Percentiles rank a stretch among this genome's conserved stretches.
These are phyloP conservation scores for Metahyphopichia silvanorum DNA, from an alignment of 805 yeast species.

Conservation along the genomic window DNA sequence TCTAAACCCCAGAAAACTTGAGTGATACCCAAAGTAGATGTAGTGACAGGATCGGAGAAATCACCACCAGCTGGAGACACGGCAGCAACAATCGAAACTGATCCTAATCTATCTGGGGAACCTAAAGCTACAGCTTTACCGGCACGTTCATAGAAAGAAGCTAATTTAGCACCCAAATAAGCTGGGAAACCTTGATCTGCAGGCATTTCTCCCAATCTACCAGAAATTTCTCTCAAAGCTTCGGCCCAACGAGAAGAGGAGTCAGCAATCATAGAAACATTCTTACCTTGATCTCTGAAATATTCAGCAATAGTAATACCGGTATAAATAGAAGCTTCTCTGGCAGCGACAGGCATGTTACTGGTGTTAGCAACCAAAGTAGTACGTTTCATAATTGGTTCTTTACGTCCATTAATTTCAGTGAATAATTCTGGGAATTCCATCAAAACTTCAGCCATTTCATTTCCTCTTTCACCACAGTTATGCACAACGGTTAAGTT, in stretches of 20 bases:
- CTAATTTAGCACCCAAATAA: conserved; percentile 96
- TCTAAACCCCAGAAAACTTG: conserved; percentile 99
- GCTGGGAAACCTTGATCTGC: conserved; percentile 99
- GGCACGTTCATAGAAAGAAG: conserved; percentile 99
- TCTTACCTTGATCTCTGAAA: conserved; percentile 99
- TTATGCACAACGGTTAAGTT: conserved; percentile 26
- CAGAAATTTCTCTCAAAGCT: conserved; percentile 98
- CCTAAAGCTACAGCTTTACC: conserved; percentile 96
- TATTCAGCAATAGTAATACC: conserved; percentile 99
- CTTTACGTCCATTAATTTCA: conserved; percentile 87
- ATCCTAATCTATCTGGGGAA: conserved; percentile 93
- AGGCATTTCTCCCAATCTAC: conserved; percentile 99
- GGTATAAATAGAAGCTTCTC: conserved; percentile 99
- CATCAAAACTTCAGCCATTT: conserved; percentile 99
- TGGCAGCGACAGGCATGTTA: conserved; percentile 99
- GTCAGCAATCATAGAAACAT: conserved; percentile 99
- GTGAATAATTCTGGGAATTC: conserved; percentile 98
- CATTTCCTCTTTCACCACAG: conserved; percentile 96
- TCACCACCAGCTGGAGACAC: conserved; percentile 99
- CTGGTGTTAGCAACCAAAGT: conserved; percentile 98
- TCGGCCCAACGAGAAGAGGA: conserved; percentile 99
- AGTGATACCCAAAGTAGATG: conserved; percentile 98
- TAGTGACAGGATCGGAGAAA: conserved; percentile 99
- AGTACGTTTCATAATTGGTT: conserved; percentile 99
- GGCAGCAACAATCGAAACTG: conserved; percentile 99